Evolutionary conservation across 2,329 filamentous ascomycete species (phyloP).

Genomic region (Ophiocordyceps camponoti-floridani): DNA sequence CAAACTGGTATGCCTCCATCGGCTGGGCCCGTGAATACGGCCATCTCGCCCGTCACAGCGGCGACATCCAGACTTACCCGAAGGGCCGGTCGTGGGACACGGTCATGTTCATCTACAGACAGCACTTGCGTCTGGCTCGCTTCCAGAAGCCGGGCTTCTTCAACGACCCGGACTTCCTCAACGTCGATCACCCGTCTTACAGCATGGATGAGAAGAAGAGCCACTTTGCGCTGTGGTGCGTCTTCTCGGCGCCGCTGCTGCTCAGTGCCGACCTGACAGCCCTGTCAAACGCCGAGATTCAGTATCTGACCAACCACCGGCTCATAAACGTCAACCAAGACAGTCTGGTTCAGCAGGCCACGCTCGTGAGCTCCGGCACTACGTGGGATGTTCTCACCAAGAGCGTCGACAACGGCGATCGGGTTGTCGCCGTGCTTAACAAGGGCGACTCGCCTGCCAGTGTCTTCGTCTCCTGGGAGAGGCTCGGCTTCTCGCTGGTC

Average conservation of each 20-base stretch:
- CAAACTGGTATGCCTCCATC: slow-evolving; percentile 27
- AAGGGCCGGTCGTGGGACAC: slow-evolving; percentile 25
- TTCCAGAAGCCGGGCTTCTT: slow-evolving; percentile 18
- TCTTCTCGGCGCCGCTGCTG: slow-evolving; percentile 16
- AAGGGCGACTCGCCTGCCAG: slow-evolving; percentile 13
- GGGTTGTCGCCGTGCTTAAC: slow-evolving; percentile 28
- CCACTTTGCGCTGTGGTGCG: slow-evolving; percentile 18
- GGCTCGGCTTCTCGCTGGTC: slow-evolving; percentile 16
- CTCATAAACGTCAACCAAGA: slow-evolving; percentile 25
- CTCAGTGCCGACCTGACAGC: slow-evolving; percentile 20
- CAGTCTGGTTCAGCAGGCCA: slow-evolving; percentile 22
- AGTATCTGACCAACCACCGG: slow-evolving; percentile 19
- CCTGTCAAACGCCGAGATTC: slow-evolving; percentile 14
- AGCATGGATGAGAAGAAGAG: slow-evolving; percentile 15
- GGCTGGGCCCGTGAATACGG: slow-evolving; percentile 20
- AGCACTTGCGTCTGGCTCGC: slow-evolving; percentile 21
- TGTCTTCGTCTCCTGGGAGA: slow-evolving; percentile 13
- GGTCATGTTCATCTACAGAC: slow-evolving; percentile 27
- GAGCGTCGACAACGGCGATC: slow-evolving; percentile 25
- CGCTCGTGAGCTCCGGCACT: slow-evolving; percentile 23
- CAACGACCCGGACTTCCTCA: slow-evolving; percentile 20
- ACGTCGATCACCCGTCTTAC: slow-evolving; percentile 15
- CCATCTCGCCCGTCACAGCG: slow-evolving; percentile 24
- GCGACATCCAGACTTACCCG: slow-evolving; percentile 21
- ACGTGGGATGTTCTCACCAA: slow-evolving; percentile 27